Base-by-base conservation (phyloP, 495 filamentous ascomycete species). In the Ramalina intermedia region DNA sequence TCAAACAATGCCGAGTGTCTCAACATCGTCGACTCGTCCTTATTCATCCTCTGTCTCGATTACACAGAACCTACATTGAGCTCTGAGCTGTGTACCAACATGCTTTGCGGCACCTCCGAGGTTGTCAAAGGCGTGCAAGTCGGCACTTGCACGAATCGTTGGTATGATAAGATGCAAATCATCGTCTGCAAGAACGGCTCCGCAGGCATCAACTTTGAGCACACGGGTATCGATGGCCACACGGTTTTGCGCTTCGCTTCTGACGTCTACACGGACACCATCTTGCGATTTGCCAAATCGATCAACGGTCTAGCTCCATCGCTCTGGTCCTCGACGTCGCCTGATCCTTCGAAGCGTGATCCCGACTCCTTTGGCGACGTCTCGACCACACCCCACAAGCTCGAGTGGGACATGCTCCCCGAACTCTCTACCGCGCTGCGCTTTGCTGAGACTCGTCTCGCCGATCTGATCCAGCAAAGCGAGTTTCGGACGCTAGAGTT, bases 91-190 rank as follows among this genome's bases (percentile, higher is more conserved):
- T 94, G 86, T 63, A 87, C 85, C 60, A 98, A 96, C 65, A 96
- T 98, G 90, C 85, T 98, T 37, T 96, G 93, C 57, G 91, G 91
- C 29, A 93, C 87, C 0, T 94, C 81, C 57, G 81, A 90, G 51
- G 82, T 98, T 16, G 81, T 94, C 61, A 81, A 81, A 62, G 91
- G 91, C 13, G 85, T 98, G 5, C 91, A 98, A 65, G 85, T 95
- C 33, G 91, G 91, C 18, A 98, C 91, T 33, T 98, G 91, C 65
- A 95, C 90, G 13, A 98, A 98, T 62, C 74, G 91, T 46, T 98
- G 91, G 91, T 98, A 98, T 59, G 91, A 98, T 65, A 98, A 98
- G 66, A 75, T 98, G 23, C 91, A 98, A 62, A 96, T 98, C 52
- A 98, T 98, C 47, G 91, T 98, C 37, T 96, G 93, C 74, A 93